These are phyloP conservation scores for Gossypium davidsonii DNA, from an alignment of 441 rosid genomes.

Conservation along the genomic window DNA sequence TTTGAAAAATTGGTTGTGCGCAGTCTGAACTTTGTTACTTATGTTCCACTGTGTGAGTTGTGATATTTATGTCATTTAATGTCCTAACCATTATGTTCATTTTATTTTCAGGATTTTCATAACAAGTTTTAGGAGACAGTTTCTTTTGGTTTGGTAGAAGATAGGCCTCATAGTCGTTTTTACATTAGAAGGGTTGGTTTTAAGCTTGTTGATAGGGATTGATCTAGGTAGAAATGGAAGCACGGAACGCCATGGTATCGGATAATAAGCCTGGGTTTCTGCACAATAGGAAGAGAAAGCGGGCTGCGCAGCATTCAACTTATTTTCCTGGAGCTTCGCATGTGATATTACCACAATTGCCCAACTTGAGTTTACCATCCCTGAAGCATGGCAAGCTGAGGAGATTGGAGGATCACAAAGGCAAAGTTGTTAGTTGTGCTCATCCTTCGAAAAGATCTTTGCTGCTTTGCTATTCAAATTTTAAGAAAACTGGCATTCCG, in stretches of 20 bases:
- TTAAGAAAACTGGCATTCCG: slow-evolving; percentile 58
- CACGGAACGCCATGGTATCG: slow-evolving; percentile 68
- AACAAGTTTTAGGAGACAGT: neutral
- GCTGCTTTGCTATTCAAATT: slow-evolving; percentile 60
- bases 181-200: neutral
- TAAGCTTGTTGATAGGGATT: slow-evolving; percentile 31
- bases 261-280: slow-evolving; percentile 44
- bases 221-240: slow-evolving; percentile 66
- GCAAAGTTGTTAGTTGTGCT: slow-evolving; percentile 29
- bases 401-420: slow-evolving; percentile 31
- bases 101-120: slow-evolving; percentile 6
- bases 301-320: slow-evolving; percentile 33
- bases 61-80: neutral
- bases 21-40: neutral
- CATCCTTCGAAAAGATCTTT: slow-evolving; percentile 40
- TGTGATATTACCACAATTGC: slow-evolving; percentile 26
- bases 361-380: slow-evolving; percentile 24
- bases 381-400: slow-evolving; percentile 45
- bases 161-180: slow-evolving; percentile 12
- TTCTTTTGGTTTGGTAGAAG: slow-evolving; percentile 24
- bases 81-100: neutral
- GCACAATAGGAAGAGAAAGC: slow-evolving; percentile 56
- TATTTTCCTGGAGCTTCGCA: slow-evolving; percentile 39
- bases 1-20: neutral
- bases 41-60: neutral